Base-by-base conservation (phyloP, 371 early-diverging fungal species). In the Neoconidiobolus thromboides region DNA sequence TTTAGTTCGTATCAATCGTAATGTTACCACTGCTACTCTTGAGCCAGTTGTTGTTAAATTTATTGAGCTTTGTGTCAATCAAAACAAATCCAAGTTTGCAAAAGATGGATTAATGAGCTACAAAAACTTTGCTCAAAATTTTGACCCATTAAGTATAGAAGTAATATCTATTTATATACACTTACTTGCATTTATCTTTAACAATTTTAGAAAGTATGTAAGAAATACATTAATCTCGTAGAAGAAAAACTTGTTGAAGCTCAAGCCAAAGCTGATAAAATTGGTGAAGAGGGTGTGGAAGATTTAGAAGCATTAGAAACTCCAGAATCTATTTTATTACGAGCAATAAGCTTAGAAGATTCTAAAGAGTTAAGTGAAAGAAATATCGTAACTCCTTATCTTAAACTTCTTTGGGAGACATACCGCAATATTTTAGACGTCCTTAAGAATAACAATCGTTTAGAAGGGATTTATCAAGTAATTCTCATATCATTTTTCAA, bases 341-440 rank as follows among this genome's bases (percentile, higher is more conserved):
- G 89, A 72, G 87, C 93, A 62, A 92, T 98, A 55, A 89, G 88
- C 60, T 87, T 87, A 46, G 95, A 94, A 62, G 92, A 89, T 70
- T 81, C 69, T 73, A 92, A 91, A 72, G 96, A 97, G 71, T 80
- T 95, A 53, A 91, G 94, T 10, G 94, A 95, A 69, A 87, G 96
- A 61, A 91, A 89, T 60, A 87, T 95, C 42, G 93, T 96, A 54
- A 96, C 96, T 10, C 96, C 98, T 44, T 94, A 95, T 92, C 79
- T 98, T 63, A 90, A 89, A 73, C 93, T 98, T 68, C 78, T 95
- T 67, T 98, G 98, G 98, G 98, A 98, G 74, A 86, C 88, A 14
- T 96, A 95, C 76, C 82, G 98, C 61, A 94, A 91, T 60, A 85
- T 91, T 41, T 79, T 98, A 53, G 97, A 98, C 68, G 88, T 93